Evolutionary conservation across 83 land plant species (phyloP), one percentile per base, ranked within the genome.

Genomic region (Picea abies): DNA sequence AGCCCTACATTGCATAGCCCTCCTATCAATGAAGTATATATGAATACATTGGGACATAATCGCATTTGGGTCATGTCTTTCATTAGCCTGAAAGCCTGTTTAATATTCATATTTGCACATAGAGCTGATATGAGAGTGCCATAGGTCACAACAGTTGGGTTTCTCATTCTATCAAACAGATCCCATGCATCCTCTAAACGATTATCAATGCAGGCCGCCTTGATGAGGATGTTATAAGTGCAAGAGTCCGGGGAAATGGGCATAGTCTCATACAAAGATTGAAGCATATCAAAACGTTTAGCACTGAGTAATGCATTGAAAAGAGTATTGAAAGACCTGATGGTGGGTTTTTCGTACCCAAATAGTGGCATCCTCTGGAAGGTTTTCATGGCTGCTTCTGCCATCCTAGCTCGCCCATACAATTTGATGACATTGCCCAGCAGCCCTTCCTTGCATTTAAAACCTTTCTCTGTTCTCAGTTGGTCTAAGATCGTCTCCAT

Each of bases 281-380:
- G 80, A 60, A 78, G 39, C 41, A 78, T 17, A 60, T 60, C 80
- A 78, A 78, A 78, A 25, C 41, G 37, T 17, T 60, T 78, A 0
- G 63, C 25, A 78, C 26, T 60, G 17, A 78, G 7, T 16, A 78
- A 61, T 2, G 80, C 80, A 60, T 60, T 78, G 63, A 78, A 1
- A 56, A 78, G 80, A 11, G 80, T 78, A 29, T 78, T 78, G 62
- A 78, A 56, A 25, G n/a, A 78, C 80, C 80, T 78, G 64, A 32
- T 78, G 15, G 62, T n/a, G 80, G 80, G 80, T 16, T 56, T 58
- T 3, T 60, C 37, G 22, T 78, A 25, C 10, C 80, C 80, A 19
- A 78, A 78, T 60, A 22, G 39, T 26, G 17, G 62, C 19, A 78
- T 11, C 26, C 23, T 78, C 29, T 58, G 19, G 29, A 78, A 78